phyloP scores from a whole-genome alignment of 2,329 filamentous ascomycete species.

The Sordariomycetes sp. region DNA sequence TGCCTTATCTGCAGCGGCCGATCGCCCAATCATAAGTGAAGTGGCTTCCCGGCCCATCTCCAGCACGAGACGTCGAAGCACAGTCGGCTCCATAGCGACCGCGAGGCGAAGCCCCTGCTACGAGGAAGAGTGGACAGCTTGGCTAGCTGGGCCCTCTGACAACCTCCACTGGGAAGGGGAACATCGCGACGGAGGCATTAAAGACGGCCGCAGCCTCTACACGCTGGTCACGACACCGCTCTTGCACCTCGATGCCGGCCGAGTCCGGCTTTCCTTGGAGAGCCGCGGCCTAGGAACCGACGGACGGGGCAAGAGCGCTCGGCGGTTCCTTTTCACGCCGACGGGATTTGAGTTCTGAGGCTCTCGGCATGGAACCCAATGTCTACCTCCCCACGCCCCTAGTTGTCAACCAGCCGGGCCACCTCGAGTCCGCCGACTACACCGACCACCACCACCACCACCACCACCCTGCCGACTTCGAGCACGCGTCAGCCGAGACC shows the following conservation, averaged over 20 bases:
- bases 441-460: background rate
- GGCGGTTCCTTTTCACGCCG: background rate
- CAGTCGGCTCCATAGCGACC: background rate
- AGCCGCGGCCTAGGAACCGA: background rate
- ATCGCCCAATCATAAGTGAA: background rate
- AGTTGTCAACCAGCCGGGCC: background rate
- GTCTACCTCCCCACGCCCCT: background rate
- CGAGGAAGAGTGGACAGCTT: background rate
- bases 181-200: background rate
- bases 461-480: conserved; percentile 2
- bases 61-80: background rate
- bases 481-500: conserved; percentile 10
- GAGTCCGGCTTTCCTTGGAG: background rate
- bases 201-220: background rate
- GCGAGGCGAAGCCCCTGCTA: background rate
- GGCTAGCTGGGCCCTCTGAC: background rate
- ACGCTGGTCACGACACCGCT: background rate
- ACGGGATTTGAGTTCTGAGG: background rate
- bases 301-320: background rate
- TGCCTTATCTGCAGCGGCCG: background rate
- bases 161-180: background rate
- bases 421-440: conserved; percentile 2
- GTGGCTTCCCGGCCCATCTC: background rate
- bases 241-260: background rate
- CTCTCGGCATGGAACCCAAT: background rate